Evolutionary conservation across 1,284 basidiomycete species (phyloP).

Genomic region (Ustilago crameri): DNA sequence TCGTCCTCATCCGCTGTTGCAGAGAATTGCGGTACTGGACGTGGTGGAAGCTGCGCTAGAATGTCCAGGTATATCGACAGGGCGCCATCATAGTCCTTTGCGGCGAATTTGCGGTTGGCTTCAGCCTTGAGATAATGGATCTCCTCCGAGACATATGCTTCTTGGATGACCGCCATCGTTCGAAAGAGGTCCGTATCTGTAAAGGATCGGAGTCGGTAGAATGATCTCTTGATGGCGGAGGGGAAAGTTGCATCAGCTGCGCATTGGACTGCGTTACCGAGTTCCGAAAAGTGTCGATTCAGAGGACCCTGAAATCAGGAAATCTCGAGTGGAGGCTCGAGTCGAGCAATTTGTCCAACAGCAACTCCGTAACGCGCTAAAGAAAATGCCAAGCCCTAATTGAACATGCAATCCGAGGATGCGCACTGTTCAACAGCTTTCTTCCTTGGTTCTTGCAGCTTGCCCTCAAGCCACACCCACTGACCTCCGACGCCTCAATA

Average conservation of each 20-base stretch:
- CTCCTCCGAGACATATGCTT: conserved; percentile 39
- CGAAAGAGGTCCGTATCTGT: neutral
- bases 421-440: conserved; percentile 13
- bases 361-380: conserved; percentile 6
- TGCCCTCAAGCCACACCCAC: neutral
- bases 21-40: conserved; percentile 1
- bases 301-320: conserved; percentile 1
- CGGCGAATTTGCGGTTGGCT: conserved; percentile 48
- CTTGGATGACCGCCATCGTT: conserved; percentile 35
- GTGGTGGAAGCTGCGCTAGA: conserved; percentile 40
- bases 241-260: neutral
- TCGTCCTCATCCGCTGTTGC: neutral
- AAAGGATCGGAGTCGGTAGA: too few relatives aligned
- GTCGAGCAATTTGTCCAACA: neutral
- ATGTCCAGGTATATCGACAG: conserved; percentile 50
- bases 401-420: too few relatives aligned
- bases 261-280: neutral
- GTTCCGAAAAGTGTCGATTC: neutral
- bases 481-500: too few relatives aligned
- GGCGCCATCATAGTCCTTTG: conserved; percentile 45
- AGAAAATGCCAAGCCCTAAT: too few relatives aligned
- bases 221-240: too few relatives aligned
- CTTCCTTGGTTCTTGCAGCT: neutral
- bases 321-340: conserved; percentile 1
- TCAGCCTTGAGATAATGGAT: conserved; percentile 44